Base-by-base conservation (phyloP, 345 rosid genomes). In the Eucalyptus pauciflora region DNA sequence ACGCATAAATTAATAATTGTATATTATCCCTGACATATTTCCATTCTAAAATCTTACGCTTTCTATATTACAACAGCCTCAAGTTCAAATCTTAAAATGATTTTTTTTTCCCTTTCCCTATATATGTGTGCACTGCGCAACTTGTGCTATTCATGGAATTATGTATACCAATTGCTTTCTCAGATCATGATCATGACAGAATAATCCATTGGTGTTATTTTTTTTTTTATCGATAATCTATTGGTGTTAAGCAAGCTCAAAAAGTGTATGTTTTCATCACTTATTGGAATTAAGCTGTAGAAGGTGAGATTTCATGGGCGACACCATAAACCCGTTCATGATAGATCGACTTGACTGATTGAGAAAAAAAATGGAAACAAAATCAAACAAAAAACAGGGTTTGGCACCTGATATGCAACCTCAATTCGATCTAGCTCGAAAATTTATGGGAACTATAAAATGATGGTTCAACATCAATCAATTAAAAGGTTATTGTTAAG, bases 401-500 rank as follows among this genome's bases (percentile, higher is more conserved):
- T 20, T 20, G 25, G 25, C 3, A 17, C 41, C 3, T 17, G 13
- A 24, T 5, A 18, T 18, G 48, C 15, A 10, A 37, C 8, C 83
- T 76, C 27, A 4, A 37, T 18, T 5, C 2, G 0, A 20, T 37
- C 11, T 12, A 3, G 25, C 83, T 76, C 2, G 3, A 1, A 37
- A 76, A 10, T 10, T 37, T 5, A 10, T 37, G 13, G 25, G 24
- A 18, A 16, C 2, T 62, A 33, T 31, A 25, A 31, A 69, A 69
- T 31, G 80, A 69, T 1, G 0, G 45, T 17, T 9, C 24, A 69
- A 69, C 33, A n/a, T 69, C 43, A 69, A 56, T 31, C 17, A 4
- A 5, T 2, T 71, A 2, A 37, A 71, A 7, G 7, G 14, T 37
- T 18, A 71, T 37, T 4, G 25, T 71, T 37, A 29, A 7, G 46